Base-by-base conservation (phyloP, 2,329 filamentous ascomycete genomes). In the Magnaporthiopsis incrustans region DNA sequence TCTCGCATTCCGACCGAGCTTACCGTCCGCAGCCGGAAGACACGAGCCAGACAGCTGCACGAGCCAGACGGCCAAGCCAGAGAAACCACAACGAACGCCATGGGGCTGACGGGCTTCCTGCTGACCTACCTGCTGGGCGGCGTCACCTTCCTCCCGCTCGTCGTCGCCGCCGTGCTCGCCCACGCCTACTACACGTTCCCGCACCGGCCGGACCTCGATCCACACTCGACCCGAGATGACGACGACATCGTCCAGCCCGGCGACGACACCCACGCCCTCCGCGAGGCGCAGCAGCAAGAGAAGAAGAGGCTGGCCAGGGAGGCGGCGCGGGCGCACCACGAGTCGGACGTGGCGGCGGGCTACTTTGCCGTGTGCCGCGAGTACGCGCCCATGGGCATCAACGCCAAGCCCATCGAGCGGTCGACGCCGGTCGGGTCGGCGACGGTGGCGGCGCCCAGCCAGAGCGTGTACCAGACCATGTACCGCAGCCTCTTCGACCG, bases 401-500 rank as follows among this genome's bases (percentile, higher is more conserved):
- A 96, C 79, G 91, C 92, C 66, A 96, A 94, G 77, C 92, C 93
- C 7, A 92, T 94, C 65, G 93, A 97, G 77, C 85, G 92, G 66
- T 86, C 88, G 38, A 94, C 91, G 0, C 91, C 92, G 7, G 85
- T 91, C 15, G 92, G 91, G 25, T 87, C 89, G 64, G 77, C 84
- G 63, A 89, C 90, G 22, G 87, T 95, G 59, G 86, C 89, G 44
- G 81, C 89, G 57, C 89, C 92, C 64, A 96, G 92, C 72, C 92
- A 90, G 64, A 97, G 94, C 74, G 94, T 99, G 53, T 98, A 98
- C 76, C 95, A 98, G 82, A 90, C 90, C 74, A 97, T 99, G 92
- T 99, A 99, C 77, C 83, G 92, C 73, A 97, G 90, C 74, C 89
- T 99, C 67, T 98, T 99, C 73, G 92, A 97, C 70, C 85, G 94